Base-by-base conservation (phyloP, 2,329 filamentous ascomycete genomes). In the Meredithiella fracta region DNA sequence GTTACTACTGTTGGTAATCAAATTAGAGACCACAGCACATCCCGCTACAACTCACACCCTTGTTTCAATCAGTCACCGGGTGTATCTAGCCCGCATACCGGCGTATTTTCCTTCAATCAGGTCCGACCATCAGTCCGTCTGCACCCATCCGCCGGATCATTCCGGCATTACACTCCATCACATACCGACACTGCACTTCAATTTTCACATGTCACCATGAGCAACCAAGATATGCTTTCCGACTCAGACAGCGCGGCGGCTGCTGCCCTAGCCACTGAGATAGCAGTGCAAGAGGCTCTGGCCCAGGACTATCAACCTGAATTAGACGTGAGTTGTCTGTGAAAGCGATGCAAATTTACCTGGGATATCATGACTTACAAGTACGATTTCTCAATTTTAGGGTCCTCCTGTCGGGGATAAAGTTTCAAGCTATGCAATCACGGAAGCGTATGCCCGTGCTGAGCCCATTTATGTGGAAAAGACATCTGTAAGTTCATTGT, bases 381-480 rank as follows among this genome's bases (percentile, higher is more conserved):
- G 22, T 20, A 40, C 11, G 53, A 20, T 62, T 57, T 20, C 2
- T 37, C 37, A 40, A 22, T 29, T 57, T 55, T 65, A 96, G 91
- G 89, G 88, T 56, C 86, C 87, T 59, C 74, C 90, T 52, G 85
- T 97, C 61, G 86, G 88, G 63, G 77, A 83, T 59, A 86, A 85
- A 69, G 80, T 81, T 64, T 79, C 85, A 53, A 94, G 83, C 68
- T 78, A 81, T 62, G 79, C 76, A 61, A 88, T 98, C 65, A 82
- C 85, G 15, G 76, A 83, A 60, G 86, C 95, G 67, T 97, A 95
- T 71, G 86, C 88, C 59, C 85, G 85, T 68, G 90, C 88, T 60
- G 90, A 97, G 67, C 81, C 83, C 4, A 73, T 86, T 60, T 94
- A 87, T 67, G 82, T 90, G 53, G 79, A 84, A 58, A 97, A 97